Percentiles rank a stretch among this genome's conserved stretches.
phyloP scores from a whole-genome alignment of 2,329 filamentous ascomycete genomes.

The Aspergillus fumigatiaffinis region DNA sequence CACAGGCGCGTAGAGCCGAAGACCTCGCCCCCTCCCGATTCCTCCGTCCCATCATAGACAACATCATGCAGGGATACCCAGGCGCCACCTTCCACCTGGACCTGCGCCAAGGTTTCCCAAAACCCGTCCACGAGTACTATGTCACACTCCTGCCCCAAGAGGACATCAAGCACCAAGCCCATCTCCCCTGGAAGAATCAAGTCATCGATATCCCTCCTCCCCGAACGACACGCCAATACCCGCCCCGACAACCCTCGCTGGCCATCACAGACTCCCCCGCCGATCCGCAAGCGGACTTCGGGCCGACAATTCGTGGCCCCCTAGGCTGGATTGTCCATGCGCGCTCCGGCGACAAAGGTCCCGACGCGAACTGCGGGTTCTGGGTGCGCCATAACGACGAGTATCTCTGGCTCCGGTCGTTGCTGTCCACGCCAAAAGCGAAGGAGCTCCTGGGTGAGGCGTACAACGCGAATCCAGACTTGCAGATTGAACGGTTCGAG shows the following conservation, averaged over 20 bases:
- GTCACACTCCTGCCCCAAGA: constrained; percentile 25
- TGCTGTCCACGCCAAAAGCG: constrained; percentile 18
- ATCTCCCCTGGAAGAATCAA: constrained; percentile 22
- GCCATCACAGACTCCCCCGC: constrained; percentile 7
- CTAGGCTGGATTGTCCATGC: constrained; percentile 35
- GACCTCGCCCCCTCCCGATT: constrained; percentile 31
- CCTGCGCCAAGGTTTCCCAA: constrained; percentile 31
- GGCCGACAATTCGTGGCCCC: constrained; percentile 18
- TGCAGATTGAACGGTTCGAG: constrained; percentile 44
- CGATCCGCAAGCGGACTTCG: constrained; percentile 13
- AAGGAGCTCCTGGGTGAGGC: constrained; percentile 22
- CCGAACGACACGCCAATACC: constrained; percentile 12
- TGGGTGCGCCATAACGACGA: constrained; percentile 42
- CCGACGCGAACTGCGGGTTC: constrained; percentile 45
- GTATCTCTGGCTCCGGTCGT: constrained; percentile 39
- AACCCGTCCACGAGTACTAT: constrained; percentile 32
- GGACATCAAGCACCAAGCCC: constrained; percentile 22
- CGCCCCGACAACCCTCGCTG: constrained; percentile 15
- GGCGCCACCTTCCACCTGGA: constrained; percentile 35
- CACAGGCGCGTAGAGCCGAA: constrained; percentile 43
- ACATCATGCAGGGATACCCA: constrained; percentile 41
- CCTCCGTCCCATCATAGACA: constrained; percentile 34
- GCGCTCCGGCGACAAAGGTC: constrained; percentile 43
- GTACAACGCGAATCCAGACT: constrained; percentile 11
- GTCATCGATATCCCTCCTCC: constrained; percentile 16